Conservation (phyloP, 345 rosid species). For the Erysimum cheiranthoides region DNA sequence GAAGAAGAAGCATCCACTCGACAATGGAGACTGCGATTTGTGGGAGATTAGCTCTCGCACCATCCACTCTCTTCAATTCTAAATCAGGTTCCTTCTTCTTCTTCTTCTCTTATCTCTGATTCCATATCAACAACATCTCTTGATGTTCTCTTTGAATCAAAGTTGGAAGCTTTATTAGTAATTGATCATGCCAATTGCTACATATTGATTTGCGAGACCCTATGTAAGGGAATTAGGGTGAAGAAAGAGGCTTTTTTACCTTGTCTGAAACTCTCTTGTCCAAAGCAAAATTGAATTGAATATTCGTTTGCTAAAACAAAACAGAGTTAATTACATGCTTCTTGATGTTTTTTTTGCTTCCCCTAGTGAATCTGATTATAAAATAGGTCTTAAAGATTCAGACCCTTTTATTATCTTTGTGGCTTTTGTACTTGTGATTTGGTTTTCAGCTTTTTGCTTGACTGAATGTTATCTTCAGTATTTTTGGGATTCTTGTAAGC, state of each 20-base stretch:
- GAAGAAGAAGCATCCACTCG: conserved; percentile 32
- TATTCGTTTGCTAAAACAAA: background rate
- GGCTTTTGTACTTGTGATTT: conserved; percentile 28
- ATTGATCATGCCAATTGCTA: background rate
- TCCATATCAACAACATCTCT: conserved; percentile 4
- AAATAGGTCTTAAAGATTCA: conserved; percentile 6
- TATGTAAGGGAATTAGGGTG: background rate
- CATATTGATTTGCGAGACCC: background rate
- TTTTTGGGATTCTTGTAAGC: background rate
- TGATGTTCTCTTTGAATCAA: conserved; percentile 14
- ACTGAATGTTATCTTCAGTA: background rate
- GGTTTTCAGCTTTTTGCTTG: conserved; percentile 5
- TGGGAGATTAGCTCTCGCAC: conserved; percentile 82
- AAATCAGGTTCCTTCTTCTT: conserved; percentile 59
- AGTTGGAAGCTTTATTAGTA: conserved; percentile 10
- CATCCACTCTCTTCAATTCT: conserved; percentile 62
- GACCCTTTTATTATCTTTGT: conserved; percentile 16
- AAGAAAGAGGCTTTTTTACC: background rate
- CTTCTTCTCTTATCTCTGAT: background rate
- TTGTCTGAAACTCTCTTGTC: conserved; percentile 11
- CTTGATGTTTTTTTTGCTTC: background rate
- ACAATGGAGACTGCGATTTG: conserved; percentile 73
- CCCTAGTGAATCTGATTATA: too few relatives aligned
- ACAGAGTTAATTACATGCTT: background rate
- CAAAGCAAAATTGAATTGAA: conserved; percentile 1